phyloP scores from a whole-genome alignment of 2,329 filamentous ascomycete species.

The Trichoderma breve region DNA sequence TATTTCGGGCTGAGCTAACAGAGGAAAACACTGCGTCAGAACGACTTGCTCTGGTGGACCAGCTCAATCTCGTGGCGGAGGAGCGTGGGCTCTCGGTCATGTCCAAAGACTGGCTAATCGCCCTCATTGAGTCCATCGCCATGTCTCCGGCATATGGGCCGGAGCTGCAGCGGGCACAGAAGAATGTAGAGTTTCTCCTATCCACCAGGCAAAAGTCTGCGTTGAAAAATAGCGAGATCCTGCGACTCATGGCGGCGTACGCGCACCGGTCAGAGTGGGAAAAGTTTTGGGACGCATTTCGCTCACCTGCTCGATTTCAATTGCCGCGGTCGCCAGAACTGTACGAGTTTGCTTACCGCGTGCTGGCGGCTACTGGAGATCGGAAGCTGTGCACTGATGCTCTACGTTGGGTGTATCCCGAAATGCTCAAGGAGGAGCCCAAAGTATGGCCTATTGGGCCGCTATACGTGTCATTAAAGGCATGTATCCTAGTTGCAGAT shows the following conservation, averaged over 20 bases:
- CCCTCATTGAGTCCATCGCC: conserved; percentile 44
- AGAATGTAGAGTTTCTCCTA: conserved; percentile 47
- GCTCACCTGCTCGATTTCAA: conserved; percentile 50
- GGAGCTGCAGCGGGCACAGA: conserved; percentile 40
- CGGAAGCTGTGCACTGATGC: conserved; percentile 45
- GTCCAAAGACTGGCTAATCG: conserved; percentile 48
- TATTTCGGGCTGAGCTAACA: conserved; percentile 33
- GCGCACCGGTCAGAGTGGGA: conserved; percentile 50
- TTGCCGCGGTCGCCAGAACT: conserved; percentile 48
- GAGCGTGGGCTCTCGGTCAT: conserved; percentile 45
- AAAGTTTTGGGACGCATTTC: conserved; percentile 61
- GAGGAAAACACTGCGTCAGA: conserved; percentile 27
- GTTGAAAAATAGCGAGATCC: conserved; percentile 40
- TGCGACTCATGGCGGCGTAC: conserved; percentile 47
- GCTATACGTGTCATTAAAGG: conserved; percentile 49
- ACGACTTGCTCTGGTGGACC: conserved; percentile 41
- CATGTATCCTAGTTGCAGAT: conserved; percentile 56
- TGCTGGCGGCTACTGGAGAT: conserved; percentile 46
- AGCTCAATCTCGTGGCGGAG: conserved; percentile 45
- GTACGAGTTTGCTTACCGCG: conserved; percentile 54
- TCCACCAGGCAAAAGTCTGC: conserved; percentile 34
- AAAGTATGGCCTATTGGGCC: conserved; percentile 44
- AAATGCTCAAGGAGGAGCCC: conserved; percentile 57
- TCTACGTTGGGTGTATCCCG: conserved; percentile 53
- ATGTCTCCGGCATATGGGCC: conserved; percentile 31